These are phyloP conservation scores for Waitea zeae DNA, from an alignment of 1,284 basidiomycete species.

Conservation along the genomic window DNA sequence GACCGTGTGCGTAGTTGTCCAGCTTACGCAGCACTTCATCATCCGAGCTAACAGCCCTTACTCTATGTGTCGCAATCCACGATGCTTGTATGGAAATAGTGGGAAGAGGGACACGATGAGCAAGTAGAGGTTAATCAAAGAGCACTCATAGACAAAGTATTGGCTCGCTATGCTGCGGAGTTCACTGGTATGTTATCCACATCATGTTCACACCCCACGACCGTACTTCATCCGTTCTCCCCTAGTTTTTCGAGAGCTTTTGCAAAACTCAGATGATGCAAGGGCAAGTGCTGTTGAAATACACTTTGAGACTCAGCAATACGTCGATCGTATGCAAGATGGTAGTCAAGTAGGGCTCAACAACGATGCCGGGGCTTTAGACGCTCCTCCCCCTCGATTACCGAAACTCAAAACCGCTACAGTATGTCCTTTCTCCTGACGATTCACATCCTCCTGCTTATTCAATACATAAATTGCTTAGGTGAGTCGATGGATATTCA, in stretches of 20 bases:
- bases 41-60: no score
- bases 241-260: constrained; percentile 77
- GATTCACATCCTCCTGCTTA: constrained; percentile 6
- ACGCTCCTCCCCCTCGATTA: constrained; percentile 9
- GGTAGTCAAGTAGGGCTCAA: no score
- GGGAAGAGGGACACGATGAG: constrained; percentile 61
- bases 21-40: no score
- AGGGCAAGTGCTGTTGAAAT: constrained; percentile 71
- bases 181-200: constrained; percentile 42
- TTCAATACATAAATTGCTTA: no score
- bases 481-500: constrained; percentile 66
- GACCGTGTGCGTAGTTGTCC: no score
- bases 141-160: constrained; percentile 84
- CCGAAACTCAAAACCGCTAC: constrained; percentile 47
- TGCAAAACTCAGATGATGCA: constrained; percentile 94
- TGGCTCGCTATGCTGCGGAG: constrained; percentile 89
- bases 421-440: constrained; percentile 11
- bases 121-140: constrained; percentile 92
- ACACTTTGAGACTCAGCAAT: constrained; percentile 55
- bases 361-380: constrained; percentile 5
- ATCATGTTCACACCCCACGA: background rate
- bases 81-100: no score
- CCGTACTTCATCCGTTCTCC: background rate
- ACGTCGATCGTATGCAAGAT: constrained; percentile 28
- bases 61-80: no score